Base-by-base conservation (phyloP, 371 early-diverging fungal species). In the Haplosporangium sp. region DNA sequence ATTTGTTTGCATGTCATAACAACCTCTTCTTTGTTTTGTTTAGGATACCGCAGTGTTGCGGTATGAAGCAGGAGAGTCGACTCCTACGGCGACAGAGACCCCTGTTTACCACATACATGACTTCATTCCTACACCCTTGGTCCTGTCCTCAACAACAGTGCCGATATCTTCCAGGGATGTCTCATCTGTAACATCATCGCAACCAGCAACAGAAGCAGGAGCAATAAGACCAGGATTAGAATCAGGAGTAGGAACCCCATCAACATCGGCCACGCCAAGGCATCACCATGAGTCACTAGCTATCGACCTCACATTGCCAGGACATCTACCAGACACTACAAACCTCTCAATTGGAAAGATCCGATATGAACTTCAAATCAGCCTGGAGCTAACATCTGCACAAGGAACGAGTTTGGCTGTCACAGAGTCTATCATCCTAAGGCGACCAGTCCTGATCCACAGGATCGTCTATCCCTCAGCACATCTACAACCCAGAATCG, bases 21-120 rank as follows among this genome's bases (percentile, higher is more conserved):
- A 18, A 6, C 45, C 5, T 50, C 43, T 18, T 56, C 3, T 29
- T 18, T 50, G 43, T 37, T 14, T 37, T 50, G 48, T 29, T 47
- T 66, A 77, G 77, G 77, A 77, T 56, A 77, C 77, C 1, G 77
- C 72, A n/a, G 52, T 77, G 23, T 54, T 77, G 55, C 71, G 77
- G 37, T 63, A 77, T 43, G 77, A 77, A 36, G 48, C 61, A 52
- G 59, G 54, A 53, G 55, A 56, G 16, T 41, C 58, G 38, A 46
- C 69, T n/a, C 12, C 29, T 29, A 29, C 56, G 2, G 40, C 60
- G 23, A 70, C 77, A 55, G 77, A 77, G 48, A 67, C 61, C 1
- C 77, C 77, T n/a, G 77, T 77, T 12, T 72, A 77, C 38, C 77
- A 71, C 29, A 71, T 72, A 16, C 77, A 77, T 29, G 77, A 77